These are phyloP conservation scores for Didymella exigua DNA, from an alignment of 2,329 filamentous ascomycete genomes.

Conservation along the genomic window DNA sequence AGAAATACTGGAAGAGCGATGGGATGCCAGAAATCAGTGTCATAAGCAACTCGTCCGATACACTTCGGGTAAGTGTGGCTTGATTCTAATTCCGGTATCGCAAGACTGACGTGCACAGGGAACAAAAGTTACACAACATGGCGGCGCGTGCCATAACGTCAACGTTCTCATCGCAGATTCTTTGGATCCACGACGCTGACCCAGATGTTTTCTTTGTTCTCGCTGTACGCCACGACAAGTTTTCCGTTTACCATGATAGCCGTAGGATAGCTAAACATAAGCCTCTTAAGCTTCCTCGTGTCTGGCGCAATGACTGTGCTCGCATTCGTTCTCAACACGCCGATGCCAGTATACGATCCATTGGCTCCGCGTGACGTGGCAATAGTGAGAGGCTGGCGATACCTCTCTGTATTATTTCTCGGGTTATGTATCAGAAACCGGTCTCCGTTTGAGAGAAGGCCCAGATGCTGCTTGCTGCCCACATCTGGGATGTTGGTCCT, in stretches of 20 bases:
- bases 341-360: conserved; percentile 16
- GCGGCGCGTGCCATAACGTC: neutral
- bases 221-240: conserved; percentile 18
- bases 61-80: too few relatives aligned
- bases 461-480: conserved; percentile 18
- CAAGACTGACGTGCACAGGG: too few relatives aligned
- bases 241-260: conserved; percentile 18
- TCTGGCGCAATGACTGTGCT: conserved; percentile 19
- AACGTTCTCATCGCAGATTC: conserved; percentile 9
- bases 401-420: conserved; percentile 14
- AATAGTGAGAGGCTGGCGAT: conserved; percentile 19
- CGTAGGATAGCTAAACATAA: conserved; percentile 22
- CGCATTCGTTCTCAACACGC: conserved; percentile 19
- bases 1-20: too few relatives aligned
- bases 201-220: conserved; percentile 26
- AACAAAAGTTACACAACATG: too few relatives aligned
- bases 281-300: conserved; percentile 18
- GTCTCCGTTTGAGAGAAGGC: conserved; percentile 12
- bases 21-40: too few relatives aligned
- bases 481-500: conserved; percentile 21
- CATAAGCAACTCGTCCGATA: too few relatives aligned
- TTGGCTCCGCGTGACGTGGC: conserved; percentile 9
- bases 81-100: too few relatives aligned
- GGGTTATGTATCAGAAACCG: conserved; percentile 20
- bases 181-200: conserved; percentile 18